Base-by-base conservation (phyloP, 2,329 filamentous ascomycete genomes). In the Dactylellina cionopaga region DNA sequence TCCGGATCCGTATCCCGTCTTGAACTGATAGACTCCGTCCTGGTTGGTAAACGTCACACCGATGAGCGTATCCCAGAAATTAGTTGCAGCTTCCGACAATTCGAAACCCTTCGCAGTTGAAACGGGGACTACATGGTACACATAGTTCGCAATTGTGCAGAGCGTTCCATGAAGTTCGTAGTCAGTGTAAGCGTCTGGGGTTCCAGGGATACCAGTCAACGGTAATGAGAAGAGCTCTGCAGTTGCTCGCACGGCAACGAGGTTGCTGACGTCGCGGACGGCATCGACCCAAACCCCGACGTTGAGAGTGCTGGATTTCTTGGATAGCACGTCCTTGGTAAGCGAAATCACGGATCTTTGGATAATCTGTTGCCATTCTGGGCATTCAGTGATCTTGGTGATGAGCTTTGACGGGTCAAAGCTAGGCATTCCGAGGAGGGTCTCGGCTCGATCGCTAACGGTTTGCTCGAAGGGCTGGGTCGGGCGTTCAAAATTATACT, bases 291-390 rank as follows among this genome's bases (percentile, higher is more conserved):
- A 74, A 10, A 31, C 27, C 5, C 54, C 83, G 10, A 85, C 84
- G 5, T 83, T 85, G 22, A 93, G 83, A 65, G 83, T 84, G 79
- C 87, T 90, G 44, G 86, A 86, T 79, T 91, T 91, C 25, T 87
- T 83, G 0, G 81, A 78, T 17, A 96, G 82, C 1, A 94, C 83
- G 19, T 84, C 81, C 59, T 86, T 81, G 0, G 86, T 88, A 11
- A 86, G 87, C 27, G 85, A 82, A 5, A 86, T 83, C 78, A 90
- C 92, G 77, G 92, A 92, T 0, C 81, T 79, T 80, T 88, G 88
- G 76, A 92, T 83, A 9, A 87, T 83, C 5, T 82, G 80, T 41
- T 85, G 81, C 85, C 89, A 92, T 10, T 68, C 55, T 7, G 60
- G 55, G 49, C 39, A 55, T 33, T 63, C 33, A 24, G 35, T 43